Evolutionary conservation across 1,139 yeast species (phyloP).

Genomic region (Yamadazyma atmosphaerica): DNA sequence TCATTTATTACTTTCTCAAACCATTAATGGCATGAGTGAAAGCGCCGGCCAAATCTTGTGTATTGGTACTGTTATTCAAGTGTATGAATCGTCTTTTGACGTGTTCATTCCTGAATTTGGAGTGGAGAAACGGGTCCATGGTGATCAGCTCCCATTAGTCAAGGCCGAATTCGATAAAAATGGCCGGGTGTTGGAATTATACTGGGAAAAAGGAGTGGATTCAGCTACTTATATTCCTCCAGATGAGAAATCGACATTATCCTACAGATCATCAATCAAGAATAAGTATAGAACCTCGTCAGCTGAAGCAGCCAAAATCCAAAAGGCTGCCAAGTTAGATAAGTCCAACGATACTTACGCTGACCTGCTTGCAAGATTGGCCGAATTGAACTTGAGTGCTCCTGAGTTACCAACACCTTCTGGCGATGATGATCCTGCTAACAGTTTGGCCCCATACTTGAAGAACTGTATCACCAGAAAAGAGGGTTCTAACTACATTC

Average conservation of each 20-base stretch:
- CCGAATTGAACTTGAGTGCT: slow-evolving; percentile 48
- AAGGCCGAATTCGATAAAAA: slow-evolving; percentile 88
- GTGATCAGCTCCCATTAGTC: slow-evolving; percentile 89
- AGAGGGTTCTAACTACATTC: slow-evolving; percentile 66
- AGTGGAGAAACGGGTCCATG: slow-evolving; percentile 95
- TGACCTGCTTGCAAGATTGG: slow-evolving; percentile 49
- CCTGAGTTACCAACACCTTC: slow-evolving; percentile 47
- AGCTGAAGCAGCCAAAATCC: slow-evolving; percentile 63
- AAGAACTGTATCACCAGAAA: slow-evolving; percentile 54
- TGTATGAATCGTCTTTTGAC: slow-evolving; percentile 94
- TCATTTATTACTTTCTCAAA: slow-evolving; percentile 81
- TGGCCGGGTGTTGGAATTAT: slow-evolving; percentile 70
- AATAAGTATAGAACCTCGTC: slow-evolving; percentile 78
- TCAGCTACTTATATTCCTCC: slow-evolving; percentile 89
- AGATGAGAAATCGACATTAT: slow-evolving; percentile 76
- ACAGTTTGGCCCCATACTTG: slow-evolving; percentile 56
- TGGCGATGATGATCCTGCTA: slow-evolving; percentile 33
- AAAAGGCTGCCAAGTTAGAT: slow-evolving; percentile 20
- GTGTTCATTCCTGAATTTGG: slow-evolving; percentile 94
- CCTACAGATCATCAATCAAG: slow-evolving; percentile 75
- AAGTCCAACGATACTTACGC: slow-evolving; percentile 28
- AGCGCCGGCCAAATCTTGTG: slow-evolving; percentile 79
- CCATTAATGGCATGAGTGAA: slow-evolving; percentile 75
- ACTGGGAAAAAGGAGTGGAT: slow-evolving; percentile 91
- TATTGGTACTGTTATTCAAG: slow-evolving; percentile 87